Base-by-base conservation (phyloP, 202 grass and related monocot species). In the Zoysia matrella region DNA sequence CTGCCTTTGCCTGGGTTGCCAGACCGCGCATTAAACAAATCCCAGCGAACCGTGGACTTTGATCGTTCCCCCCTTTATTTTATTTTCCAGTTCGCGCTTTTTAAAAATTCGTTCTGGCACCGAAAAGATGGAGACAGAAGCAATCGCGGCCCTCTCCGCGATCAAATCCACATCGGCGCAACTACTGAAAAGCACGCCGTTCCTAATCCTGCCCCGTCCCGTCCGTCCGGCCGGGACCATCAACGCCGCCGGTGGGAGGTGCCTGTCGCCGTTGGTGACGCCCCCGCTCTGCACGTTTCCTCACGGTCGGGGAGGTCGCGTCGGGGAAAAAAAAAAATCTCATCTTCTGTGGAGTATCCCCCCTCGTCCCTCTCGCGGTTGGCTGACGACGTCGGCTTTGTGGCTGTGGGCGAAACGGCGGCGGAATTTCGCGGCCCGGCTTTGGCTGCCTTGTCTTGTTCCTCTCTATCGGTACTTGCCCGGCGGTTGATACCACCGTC, bases 121-220 rank as follows among this genome's bases (percentile, higher is more conserved):
- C 45, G 8, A 47, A 44, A 51, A 82, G 69, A 48, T 12, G 22
- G 8, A 16, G 39, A 60, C 54, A 60, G 43, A 80, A 73, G 70
- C 67, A 69, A 51, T 85, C 60, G 67, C 80, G 71, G 30, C 30
- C 30, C 30, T 36, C 30, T 36, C 30, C 30, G 75, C 79, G 74
- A 83, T 75, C 75, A 80, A 83, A 80, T 87, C 84, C 88, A 53
- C 84, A 79, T 67, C 88, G 57, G 56, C 44, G 48, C 75, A 72
- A 52, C 74, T 60, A 72, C 66, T 60, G 56, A 68, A 85, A 85
- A 64, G 12, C 81, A 85, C 80, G 7, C 71, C 14, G 12, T 74
- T 78, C 78, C 73, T 89, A 60, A 67, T 36, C 30, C 30, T 36
- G 30, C 30, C 30, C 30, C 30, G 30, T 36, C 30, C 30, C 30